Evolutionary conservation across 2,329 filamentous ascomycete species (phyloP).

Genomic region (Acephala macrosclerotiorum): DNA sequence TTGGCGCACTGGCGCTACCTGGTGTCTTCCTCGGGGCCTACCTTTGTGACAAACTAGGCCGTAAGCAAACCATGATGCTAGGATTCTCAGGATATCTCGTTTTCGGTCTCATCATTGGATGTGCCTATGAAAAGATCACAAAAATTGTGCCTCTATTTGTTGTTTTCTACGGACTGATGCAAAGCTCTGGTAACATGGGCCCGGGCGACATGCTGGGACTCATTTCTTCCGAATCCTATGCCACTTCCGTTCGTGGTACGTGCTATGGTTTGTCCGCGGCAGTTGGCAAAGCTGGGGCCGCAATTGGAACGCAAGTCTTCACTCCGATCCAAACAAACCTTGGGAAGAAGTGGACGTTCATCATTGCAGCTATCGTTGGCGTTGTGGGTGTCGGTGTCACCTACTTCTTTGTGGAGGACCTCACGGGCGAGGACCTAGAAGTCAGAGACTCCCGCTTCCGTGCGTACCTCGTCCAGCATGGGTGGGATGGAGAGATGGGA

Average conservation of each 20-base stretch:
- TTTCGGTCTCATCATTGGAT: conserved; percentile 60
- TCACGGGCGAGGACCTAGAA: conserved; percentile 53
- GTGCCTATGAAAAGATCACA: conserved; percentile 54
- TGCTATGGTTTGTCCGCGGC: conserved; percentile 60
- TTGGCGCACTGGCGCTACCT: conserved; percentile 53
- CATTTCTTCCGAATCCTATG: conserved; percentile 57
- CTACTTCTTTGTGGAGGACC: conserved; percentile 54
- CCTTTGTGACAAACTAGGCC: conserved; percentile 55
- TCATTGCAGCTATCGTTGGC: conserved; percentile 59
- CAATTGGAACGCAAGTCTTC: conserved; percentile 58
- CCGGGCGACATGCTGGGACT: conserved; percentile 59
- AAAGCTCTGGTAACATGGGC: conserved; percentile 56
- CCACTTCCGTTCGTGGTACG: conserved; percentile 58
- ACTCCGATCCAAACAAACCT: conserved; percentile 54
- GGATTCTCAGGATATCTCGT: conserved; percentile 58
- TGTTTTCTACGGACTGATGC: conserved; percentile 59
- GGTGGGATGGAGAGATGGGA: conserved; percentile 56
- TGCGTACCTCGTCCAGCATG: conserved; percentile 51
- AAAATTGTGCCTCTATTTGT: conserved; percentile 59
- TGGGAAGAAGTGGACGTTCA: conserved; percentile 58
- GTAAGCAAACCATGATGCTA: conserved; percentile 58
- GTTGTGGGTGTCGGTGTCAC: conserved; percentile 55
- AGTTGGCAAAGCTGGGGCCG: conserved; percentile 58
- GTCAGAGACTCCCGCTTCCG: conserved; percentile 53
- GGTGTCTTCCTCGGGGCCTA: conserved; percentile 58